A percentile compares a stretch with the other conserved stretches of the same genome.
Conservation (phyloP, 2,329 filamentous ascomycete genomes). For the Macrophomina tecta region DNA sequence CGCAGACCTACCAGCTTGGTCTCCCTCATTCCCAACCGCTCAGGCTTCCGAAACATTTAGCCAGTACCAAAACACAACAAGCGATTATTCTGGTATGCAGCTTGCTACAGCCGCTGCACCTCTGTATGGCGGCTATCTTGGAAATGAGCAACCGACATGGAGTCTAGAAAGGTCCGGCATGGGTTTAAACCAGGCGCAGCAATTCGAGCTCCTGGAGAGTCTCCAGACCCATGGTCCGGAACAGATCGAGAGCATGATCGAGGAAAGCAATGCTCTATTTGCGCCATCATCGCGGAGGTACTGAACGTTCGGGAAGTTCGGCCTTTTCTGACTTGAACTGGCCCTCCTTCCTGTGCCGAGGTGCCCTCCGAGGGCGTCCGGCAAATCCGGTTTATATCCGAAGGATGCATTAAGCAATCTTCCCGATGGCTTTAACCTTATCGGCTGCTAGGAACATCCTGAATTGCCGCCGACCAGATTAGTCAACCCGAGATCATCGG, state of each 20-base stretch:
- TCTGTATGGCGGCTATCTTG: conserved; percentile 47
- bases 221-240: conserved; percentile 64
- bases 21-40: conserved; percentile 43
- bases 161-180: conserved; percentile 48
- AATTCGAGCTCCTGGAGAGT: conserved; percentile 80
- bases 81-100: neutral
- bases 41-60: conserved; percentile 37
- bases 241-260: conserved; percentile 49
- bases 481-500: neutral
- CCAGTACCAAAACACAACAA: conserved; percentile 18
- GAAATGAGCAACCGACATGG: conserved; percentile 60
- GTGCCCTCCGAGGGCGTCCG: neutral
- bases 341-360: too few species aligned
- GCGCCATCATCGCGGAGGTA: conserved; percentile 21
- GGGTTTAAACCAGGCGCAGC: conserved; percentile 77
- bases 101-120: conserved; percentile 16
- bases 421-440: neutral
- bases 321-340: too few species aligned
- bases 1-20: conserved; percentile 45
- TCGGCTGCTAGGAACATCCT: neutral
- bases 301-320: neutral
- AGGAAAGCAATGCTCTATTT: conserved; percentile 40
- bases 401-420: neutral
- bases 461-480: neutral
- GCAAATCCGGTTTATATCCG: neutral